Evolutionary conservation across 139 green algal species (phyloP).

Genomic region (Closterium sp.): DNA sequence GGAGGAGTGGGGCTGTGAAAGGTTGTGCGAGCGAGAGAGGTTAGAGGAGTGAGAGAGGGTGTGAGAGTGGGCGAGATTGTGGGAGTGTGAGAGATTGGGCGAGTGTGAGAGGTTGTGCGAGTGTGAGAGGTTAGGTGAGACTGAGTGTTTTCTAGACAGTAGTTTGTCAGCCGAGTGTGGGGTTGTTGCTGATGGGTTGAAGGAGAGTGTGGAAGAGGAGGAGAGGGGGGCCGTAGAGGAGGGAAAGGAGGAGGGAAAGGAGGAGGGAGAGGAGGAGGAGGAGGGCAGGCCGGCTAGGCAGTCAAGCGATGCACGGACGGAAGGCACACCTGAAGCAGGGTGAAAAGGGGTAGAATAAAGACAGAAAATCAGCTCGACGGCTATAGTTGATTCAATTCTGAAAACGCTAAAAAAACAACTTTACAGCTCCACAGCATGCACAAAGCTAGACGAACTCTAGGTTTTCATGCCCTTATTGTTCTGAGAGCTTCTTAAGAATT

Average conservation of each 20-base stretch:
- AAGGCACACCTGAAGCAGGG: too few species aligned
- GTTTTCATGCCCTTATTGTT: too few species aligned
- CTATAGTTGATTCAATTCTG: too few species aligned
- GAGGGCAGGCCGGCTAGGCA: not conserved
- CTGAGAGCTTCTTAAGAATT: too few species aligned
- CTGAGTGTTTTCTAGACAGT: slow-evolving; percentile 3
- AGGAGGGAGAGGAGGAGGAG: not conserved
- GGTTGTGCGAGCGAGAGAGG: slow-evolving; percentile 9
- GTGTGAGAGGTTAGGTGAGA: slow-evolving; percentile 15
- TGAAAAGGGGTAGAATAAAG: too few species aligned
- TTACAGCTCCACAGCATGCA: too few species aligned
- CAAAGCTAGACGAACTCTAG: too few species aligned
- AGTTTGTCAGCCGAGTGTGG: not conserved
- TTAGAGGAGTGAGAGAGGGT: not conserved
- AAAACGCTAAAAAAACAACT: too few species aligned
- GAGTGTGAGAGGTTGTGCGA: slow-evolving; percentile 16
- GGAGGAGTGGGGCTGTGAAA: not conserved
- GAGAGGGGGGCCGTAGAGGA: not conserved
- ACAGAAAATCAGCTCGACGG: too few species aligned
- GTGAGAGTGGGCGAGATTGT: not conserved
- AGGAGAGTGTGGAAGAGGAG: not conserved
- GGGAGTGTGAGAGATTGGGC: not conserved
- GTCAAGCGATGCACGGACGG: not conserved
- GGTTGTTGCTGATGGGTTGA: slow-evolving; percentile 11
- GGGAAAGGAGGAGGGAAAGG: not conserved